Percentiles rank a stretch among this genome's conserved stretches.
Conservation (phyloP, 2,329 filamentous ascomycete species). For the Aureobasidium sp. region DNA sequence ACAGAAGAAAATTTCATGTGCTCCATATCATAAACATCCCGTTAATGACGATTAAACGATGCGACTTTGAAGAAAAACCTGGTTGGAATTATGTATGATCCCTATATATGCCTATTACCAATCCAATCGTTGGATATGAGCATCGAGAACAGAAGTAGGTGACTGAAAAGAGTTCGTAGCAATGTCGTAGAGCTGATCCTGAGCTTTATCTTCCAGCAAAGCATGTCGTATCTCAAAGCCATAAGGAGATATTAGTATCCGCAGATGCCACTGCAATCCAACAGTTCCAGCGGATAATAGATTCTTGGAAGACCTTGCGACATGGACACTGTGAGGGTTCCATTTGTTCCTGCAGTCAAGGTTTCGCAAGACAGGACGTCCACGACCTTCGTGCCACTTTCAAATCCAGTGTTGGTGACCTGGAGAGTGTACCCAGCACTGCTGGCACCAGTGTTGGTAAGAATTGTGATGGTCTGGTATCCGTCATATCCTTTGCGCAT, state of each 20-base stretch:
- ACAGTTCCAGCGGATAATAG: conserved; percentile 26
- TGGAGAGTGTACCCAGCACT: conserved; percentile 24
- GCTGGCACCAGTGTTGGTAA: conserved; percentile 27
- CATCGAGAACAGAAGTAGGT: neutral
- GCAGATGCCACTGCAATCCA: conserved; percentile 20
- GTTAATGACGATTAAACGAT: neutral
- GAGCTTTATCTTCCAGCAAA: neutral
- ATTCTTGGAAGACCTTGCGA: conserved; percentile 29
- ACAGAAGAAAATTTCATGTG: conserved; percentile 9
- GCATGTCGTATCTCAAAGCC: neutral
- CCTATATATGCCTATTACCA: conserved; percentile 6
- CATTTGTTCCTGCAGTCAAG: conserved; percentile 23
- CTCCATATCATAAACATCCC: neutral
- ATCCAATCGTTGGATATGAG: neutral
- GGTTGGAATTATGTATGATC: conserved; percentile 6
- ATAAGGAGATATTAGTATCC: conserved; percentile 11
- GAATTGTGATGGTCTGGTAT: conserved; percentile 32
- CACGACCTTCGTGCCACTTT: conserved; percentile 26
- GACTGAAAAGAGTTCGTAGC: neutral
- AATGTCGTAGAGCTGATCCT: neutral
- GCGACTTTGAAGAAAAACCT: neutral
- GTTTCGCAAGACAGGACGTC: conserved; percentile 34
- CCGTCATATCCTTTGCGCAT: conserved; percentile 40
- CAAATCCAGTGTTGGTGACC: conserved; percentile 24
- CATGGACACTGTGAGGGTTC: conserved; percentile 31